A percentile compares a stretch with the other conserved stretches of the same genome.
Evolutionary conservation across 2,329 filamentous ascomycete genomes (phyloP).

Genomic region (Leptodontidium sp.): DNA sequence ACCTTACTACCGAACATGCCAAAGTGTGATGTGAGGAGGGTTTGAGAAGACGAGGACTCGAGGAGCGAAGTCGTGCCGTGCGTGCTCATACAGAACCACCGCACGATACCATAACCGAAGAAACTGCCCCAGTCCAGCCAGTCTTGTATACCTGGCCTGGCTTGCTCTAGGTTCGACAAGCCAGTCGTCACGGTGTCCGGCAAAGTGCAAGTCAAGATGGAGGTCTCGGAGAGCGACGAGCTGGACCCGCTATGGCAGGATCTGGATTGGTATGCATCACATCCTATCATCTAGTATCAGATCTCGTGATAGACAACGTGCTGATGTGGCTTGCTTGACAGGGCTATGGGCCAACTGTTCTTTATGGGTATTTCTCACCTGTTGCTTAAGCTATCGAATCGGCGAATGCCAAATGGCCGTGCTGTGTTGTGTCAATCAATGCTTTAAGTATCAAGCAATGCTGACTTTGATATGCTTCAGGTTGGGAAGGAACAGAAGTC

Average conservation of each 20-base stretch:
- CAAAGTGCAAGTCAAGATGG: conserved; percentile 48
- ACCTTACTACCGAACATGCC: conserved; percentile 28
- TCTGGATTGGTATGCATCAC: conserved; percentile 43
- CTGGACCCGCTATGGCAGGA: conserved; percentile 46
- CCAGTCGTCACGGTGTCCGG: conserved; percentile 26
- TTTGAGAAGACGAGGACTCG: not conserved
- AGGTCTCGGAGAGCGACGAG: conserved; percentile 58
- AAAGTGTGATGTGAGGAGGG: conserved; percentile 18
- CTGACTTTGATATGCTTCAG: conserved; percentile 46
- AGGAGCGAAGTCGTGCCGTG: conserved; percentile 39
- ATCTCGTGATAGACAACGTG: conserved; percentile 21
- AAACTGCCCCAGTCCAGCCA: conserved; percentile 32
- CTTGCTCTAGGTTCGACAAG: conserved; percentile 15
- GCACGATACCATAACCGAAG: conserved; percentile 33
- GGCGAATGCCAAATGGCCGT: not conserved
- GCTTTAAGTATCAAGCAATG: conserved; percentile 8
- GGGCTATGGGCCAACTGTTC: conserved; percentile 78
- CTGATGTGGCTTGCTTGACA: conserved; percentile 45
- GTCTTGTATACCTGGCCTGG: not conserved
- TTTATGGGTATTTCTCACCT: conserved; percentile 62
- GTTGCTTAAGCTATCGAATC: not conserved
- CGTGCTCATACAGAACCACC: conserved; percentile 28
- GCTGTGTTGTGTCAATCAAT: not conserved
- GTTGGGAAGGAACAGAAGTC: conserved; percentile 84
- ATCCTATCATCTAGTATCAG: not conserved